phyloP scores from a whole-genome alignment of 441 rosid species.

The Populus tomentosa region DNA sequence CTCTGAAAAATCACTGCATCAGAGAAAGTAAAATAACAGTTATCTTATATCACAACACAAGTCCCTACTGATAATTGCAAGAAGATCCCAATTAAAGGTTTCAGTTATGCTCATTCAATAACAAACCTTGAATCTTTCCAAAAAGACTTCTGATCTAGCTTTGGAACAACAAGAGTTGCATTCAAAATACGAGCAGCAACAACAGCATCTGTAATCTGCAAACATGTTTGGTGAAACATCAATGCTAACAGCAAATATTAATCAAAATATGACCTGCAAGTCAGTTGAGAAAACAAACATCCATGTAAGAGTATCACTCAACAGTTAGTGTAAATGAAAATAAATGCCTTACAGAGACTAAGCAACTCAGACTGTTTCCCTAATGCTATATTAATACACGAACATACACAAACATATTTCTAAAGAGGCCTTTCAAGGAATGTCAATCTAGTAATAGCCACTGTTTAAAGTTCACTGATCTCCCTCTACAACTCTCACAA shows the following conservation, averaged over 20 bases:
- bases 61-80: constrained; percentile 2
- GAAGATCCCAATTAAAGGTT: constrained; percentile 2
- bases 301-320: background rate
- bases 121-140: constrained; percentile 95
- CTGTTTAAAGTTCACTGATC: too few relatives aligned
- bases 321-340: background rate
- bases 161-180: constrained; percentile 94
- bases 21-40: background rate
- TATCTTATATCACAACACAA: constrained; percentile 5
- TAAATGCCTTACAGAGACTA: background rate
- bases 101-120: constrained; percentile 9
- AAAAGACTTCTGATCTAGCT: constrained; percentile 91
- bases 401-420: background rate
- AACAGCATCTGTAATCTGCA: constrained; percentile 94
- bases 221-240: constrained; percentile 17
- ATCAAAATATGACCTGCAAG: background rate
- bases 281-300: background rate
- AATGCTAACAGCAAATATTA: background rate
- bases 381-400: background rate
- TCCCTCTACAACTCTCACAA: too few relatives aligned
- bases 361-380: background rate
- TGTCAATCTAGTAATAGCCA: background rate
- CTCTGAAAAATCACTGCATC: constrained; percentile 71
- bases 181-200: constrained; percentile 93
- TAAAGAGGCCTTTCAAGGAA: background rate